These are phyloP conservation scores for Castanea crenata DNA, from an alignment of 306 rosid species.

Conservation along the genomic window DNA sequence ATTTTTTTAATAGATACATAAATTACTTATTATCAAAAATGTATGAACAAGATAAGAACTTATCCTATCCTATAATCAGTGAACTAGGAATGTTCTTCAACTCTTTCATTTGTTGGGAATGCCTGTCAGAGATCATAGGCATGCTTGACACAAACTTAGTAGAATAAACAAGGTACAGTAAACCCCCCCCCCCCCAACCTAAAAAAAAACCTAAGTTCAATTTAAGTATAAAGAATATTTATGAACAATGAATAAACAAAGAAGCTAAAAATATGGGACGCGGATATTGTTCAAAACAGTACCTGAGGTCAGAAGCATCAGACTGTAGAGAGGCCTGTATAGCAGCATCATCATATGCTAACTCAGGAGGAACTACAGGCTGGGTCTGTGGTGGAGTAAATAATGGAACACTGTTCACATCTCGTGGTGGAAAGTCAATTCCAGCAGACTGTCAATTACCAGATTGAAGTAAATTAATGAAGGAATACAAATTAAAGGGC, in stretches of 20 bases:
- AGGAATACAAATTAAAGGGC: neutral
- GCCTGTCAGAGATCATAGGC: neutral
- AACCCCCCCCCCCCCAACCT: too few species aligned
- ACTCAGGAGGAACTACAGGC: constrained; percentile 48
- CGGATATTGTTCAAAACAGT: constrained; percentile 19
- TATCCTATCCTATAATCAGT: too few species aligned
- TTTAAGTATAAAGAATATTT: neutral
- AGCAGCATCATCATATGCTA: constrained; percentile 60
- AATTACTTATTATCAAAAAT: too few species aligned
- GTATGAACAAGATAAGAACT: too few species aligned
- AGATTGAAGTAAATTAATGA: constrained; percentile 15
- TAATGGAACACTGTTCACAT: constrained; percentile 72
- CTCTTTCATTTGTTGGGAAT: too few species aligned
- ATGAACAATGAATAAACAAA: neutral
- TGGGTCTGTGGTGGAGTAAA: constrained; percentile 95
- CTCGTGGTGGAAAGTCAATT: constrained; percentile 92
- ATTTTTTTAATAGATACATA: too few species aligned
- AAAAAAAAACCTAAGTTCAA: neutral
- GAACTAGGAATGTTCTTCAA: too few species aligned
- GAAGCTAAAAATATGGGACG: neutral
- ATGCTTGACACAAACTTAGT: neutral
- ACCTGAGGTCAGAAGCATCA: constrained; percentile 91
- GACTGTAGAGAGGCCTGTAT: constrained; percentile 90
- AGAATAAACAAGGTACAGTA: neutral
- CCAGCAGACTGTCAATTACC: constrained; percentile 67